Percentiles rank a stretch among this genome's conserved stretches.
Evolutionary conservation across 768 basidiomycete genomes (phyloP).

Genomic region (Russula vinacea): DNA sequence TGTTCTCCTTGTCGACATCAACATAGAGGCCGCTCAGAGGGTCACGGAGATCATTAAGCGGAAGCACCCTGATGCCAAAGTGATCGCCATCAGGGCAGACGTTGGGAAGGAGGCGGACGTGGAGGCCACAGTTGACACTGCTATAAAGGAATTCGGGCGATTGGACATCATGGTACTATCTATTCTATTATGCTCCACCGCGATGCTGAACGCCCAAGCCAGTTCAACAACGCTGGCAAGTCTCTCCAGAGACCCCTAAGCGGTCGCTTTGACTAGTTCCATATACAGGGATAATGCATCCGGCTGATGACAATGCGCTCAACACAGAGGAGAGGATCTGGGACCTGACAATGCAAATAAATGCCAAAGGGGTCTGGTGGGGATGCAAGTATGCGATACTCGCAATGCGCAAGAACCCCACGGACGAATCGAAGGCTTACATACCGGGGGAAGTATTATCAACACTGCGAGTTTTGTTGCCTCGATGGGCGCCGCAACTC

Average conservation of each 20-base stretch:
- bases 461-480: slow-evolving; percentile 99
- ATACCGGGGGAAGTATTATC: slow-evolving; percentile 86
- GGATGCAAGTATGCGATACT: slow-evolving; percentile 97
- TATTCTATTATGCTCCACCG: background rate
- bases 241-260: background rate
- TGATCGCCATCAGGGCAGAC: slow-evolving; percentile 72
- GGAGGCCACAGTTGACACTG: slow-evolving; percentile 73
- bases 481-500: slow-evolving; percentile 92
- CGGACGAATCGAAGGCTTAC: slow-evolving; percentile 75
- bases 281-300: slow-evolving; percentile 90
- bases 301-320: slow-evolving; percentile 88
- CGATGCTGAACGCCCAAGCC: slow-evolving; percentile 1
- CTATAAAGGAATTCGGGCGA: slow-evolving; percentile 85
- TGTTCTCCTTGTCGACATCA: slow-evolving; percentile 87
- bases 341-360: slow-evolving; percentile 91
- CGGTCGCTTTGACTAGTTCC: background rate
- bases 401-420: slow-evolving; percentile 92
- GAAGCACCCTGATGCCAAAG: slow-evolving; percentile 66
- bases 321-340: slow-evolving; percentile 97
- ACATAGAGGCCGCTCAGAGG: slow-evolving; percentile 66
- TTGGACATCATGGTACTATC: slow-evolving; percentile 85
- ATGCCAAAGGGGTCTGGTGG: slow-evolving; percentile 99
- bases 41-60: slow-evolving; percentile 60
- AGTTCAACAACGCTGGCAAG: slow-evolving; percentile 93
- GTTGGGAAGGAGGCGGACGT: slow-evolving; percentile 87